Base-by-base conservation (phyloP, 176 grass and related monocot genomes). In the Aegilops longissima region DNA sequence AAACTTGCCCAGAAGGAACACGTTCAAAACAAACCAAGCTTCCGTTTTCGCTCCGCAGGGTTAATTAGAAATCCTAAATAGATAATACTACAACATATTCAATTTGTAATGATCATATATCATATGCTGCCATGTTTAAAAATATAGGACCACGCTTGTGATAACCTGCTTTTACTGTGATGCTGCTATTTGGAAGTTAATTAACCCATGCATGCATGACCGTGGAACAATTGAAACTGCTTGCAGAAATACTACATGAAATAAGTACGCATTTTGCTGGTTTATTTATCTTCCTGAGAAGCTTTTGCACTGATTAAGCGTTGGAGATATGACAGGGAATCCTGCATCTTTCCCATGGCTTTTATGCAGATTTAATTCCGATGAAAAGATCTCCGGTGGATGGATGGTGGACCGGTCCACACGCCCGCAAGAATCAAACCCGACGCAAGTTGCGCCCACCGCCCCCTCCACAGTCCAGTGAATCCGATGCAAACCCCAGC, bases 291-390 rank as follows among this genome's bases (percentile, higher is more conserved):
- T 81, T 52, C 51, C 38, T 38, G 51, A 84, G 81, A 81, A 29
- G 45, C 45, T 12, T 47, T 25, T 87, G 67, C 84, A 64, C 76
- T 25, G 25, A 25, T 25, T 25, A 25, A 25, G 25, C 25, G 76
- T 42, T 80, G 5, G 51, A 87, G 81, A 91, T 87, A 87, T 87
- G 85, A 81, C 4, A 18, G 76, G 76, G 89, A 87, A 87, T 87
- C 81, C 61, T 87, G 85, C 81, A 84, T 87, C 85, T 87, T 87
- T 87, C 0, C 8, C 1, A 30, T 5, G 21, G 62, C 36, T 80
- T 80, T 87, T 87, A 79, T 4, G 38, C 49, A 76, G 89, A 91
- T 91, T 76, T 91, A 81, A 87, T 87, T 91, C 89, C 12, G 0
- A 23, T 16, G 67, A 36, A 69, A 17, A 80, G 85, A 91, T 91